Percentiles rank a stretch among this genome's conserved stretches.
Conservation (phyloP, 192 early-diverging fungal genomes). For the Coemansia sp. region DNA sequence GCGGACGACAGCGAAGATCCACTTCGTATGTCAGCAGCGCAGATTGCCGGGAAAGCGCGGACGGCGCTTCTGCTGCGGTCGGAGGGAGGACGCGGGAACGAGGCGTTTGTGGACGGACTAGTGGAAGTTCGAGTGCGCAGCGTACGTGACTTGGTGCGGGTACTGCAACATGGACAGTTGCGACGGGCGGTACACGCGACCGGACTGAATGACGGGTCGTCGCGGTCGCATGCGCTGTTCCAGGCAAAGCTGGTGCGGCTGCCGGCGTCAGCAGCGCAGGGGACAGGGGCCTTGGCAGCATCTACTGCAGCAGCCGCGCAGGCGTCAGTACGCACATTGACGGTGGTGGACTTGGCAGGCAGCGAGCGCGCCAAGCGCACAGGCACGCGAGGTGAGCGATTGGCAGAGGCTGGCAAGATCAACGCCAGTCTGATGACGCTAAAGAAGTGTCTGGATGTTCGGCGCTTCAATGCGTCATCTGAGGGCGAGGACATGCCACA, state of each 20-base stretch:
- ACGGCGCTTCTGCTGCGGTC: conserved; percentile 35
- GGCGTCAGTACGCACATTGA: conserved; percentile 48
- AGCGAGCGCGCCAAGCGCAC: conserved; percentile 64
- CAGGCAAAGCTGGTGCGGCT: conserved; percentile 64
- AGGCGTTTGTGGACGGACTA: conserved; percentile 63
- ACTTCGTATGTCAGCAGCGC: conserved; percentile 25
- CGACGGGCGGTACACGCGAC: conserved; percentile 62
- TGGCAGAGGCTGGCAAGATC: conserved; percentile 65
- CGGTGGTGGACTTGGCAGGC: conserved; percentile 70
- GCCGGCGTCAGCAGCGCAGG: background rate
- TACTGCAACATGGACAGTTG: conserved; percentile 59
- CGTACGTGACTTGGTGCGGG: conserved; percentile 58
- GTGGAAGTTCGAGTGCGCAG: conserved; percentile 60
- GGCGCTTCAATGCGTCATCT: conserved; percentile 53
- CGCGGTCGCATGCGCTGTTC: conserved; percentile 66
- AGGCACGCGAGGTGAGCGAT: conserved; percentile 54
- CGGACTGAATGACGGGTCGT: conserved; percentile 57
- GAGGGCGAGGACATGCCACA: conserved; percentile 8
- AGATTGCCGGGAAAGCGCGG: conserved; percentile 26
- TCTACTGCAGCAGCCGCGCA: conserved; percentile 2
- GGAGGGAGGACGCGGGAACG: conserved; percentile 42
- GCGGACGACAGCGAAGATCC: conserved; percentile 24
- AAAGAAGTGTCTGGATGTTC: conserved; percentile 68
- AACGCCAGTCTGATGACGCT: conserved; percentile 71
- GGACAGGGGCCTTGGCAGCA: too few species aligned